Evolutionary conservation across 192 early-diverging fungal species (phyloP).

Genomic region (Helicostylum pulchrum): DNA sequence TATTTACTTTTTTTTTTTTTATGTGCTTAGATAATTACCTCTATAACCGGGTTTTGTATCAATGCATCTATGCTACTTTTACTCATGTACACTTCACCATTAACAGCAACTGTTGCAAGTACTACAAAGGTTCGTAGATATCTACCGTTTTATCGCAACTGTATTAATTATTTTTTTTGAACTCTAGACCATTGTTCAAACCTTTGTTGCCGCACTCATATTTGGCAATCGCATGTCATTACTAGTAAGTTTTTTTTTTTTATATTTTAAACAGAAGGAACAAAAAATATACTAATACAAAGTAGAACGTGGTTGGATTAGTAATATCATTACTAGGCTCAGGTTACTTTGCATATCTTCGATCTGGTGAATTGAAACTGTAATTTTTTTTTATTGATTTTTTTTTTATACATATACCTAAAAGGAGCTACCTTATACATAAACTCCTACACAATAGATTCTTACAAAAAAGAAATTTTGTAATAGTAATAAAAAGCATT

Average conservation of each 20-base stretch:
- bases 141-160: no score
- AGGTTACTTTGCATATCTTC: slow-evolving; percentile 35
- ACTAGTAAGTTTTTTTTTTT: slow-evolving; percentile 36
- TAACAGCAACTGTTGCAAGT: slow-evolving; percentile 57
- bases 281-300: background rate
- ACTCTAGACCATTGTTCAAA: slow-evolving; percentile 36
- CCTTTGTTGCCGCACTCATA: slow-evolving; percentile 47
- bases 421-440: background rate
- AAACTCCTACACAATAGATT: background rate
- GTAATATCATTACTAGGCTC: slow-evolving; percentile 44
- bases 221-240: slow-evolving; percentile 54
- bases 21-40: slow-evolving; percentile 36
- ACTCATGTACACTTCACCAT: slow-evolving; percentile 56
- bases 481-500: background rate
- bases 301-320: slow-evolving; percentile 46
- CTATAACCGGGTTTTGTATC: slow-evolving; percentile 51
- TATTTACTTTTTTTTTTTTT: background rate
- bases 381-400: no score
- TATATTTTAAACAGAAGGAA: background rate
- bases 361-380: no score
- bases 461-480: background rate
- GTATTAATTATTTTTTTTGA: background rate
- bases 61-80: slow-evolving; percentile 57
- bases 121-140: slow-evolving; percentile 48
- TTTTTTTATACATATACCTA: slow-evolving; percentile 5